Evolutionary conservation across 345 rosid genomes (phyloP), one percentile per base, ranked within the genome.

Genomic region (Camelina laxa): DNA sequence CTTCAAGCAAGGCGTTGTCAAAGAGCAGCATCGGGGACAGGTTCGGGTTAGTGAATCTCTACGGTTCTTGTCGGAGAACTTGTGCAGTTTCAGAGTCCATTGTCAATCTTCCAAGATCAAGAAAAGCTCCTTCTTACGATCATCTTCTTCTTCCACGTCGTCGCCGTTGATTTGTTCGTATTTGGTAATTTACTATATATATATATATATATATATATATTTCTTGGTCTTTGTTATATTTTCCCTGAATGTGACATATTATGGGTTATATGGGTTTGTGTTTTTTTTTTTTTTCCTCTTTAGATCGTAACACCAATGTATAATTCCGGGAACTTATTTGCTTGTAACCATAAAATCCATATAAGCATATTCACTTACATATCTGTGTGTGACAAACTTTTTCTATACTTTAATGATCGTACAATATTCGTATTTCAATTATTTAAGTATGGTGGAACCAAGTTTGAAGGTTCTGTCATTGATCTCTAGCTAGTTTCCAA

Each of bases 71-170:
- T 73, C 87, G 89, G 80, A 83, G 73, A 56, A 77, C 86, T 57
- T 78, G 89, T 73, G 69, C 88, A 2, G 89, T 91, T 33, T 82
- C 97, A 16, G 96, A 89, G 76, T 91, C 97, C 8, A 69, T 91
- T 59, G 84, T 91, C 13, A 79, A 85, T 78, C 74, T 87, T 47
- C 95, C 93, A 1, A 80, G 88, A 67, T 74, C 95, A 7, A 27
- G 60, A 64, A 70, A 76, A 51, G 22, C 64, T 69, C n/a, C 50
- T 61, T 54, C 74, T 6, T 75, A 61, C 6, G 69, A 78, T 67
- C 74, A 78, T 73, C 20, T 78, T 3, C 57, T 78, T 59, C 62
- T 65, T 78, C 65, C 65, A 30, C 69, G 63, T 8, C 73, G 50
- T 60, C 73, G 38, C 59, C 50, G 69, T 78, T 73, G 19, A 77